Evolutionary conservation across 2,329 filamentous ascomycete genomes (phyloP).

Genomic region (Metarhizium guizhouense): DNA sequence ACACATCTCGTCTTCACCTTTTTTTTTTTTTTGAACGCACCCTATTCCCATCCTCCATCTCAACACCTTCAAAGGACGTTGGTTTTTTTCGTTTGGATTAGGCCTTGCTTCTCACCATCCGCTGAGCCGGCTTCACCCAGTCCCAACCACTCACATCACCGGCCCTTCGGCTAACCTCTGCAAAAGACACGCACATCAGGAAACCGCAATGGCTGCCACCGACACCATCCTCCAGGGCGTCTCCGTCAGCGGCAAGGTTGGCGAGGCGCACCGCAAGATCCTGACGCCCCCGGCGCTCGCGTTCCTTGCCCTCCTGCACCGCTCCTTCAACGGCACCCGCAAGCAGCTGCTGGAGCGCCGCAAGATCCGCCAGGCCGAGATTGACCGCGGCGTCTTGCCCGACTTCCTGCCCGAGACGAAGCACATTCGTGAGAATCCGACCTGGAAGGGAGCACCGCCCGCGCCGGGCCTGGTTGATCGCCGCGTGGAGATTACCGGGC

Average conservation of each 20-base stretch:
- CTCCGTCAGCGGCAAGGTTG: conserved; percentile 70
- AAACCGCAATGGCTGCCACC: conserved; percentile 50
- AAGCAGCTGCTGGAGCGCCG: conserved; percentile 85
- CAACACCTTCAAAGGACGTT: too few species aligned
- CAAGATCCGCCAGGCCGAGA: conserved; percentile 77
- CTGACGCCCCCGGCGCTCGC: conserved; percentile 82
- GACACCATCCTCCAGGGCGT: conserved; percentile 82
- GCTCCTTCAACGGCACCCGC: conserved; percentile 84
- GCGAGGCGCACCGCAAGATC: conserved; percentile 77
- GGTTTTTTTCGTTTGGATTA: background rate
- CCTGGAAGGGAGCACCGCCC: conserved; percentile 87
- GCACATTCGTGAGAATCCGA: conserved; percentile 86
- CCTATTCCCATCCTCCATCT: too few species aligned
- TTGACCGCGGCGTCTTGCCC: conserved; percentile 79
- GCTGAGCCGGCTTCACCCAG: background rate
- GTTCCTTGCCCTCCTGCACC: conserved; percentile 90
- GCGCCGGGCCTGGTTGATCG: conserved; percentile 90
- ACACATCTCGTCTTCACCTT: background rate
- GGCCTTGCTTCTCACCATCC: background rate
- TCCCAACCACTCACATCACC: background rate
- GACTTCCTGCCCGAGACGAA: conserved; percentile 95
- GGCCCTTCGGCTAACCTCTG: background rate
- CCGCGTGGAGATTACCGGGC: conserved; percentile 93
- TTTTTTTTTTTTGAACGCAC: too few species aligned
- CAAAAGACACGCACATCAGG: conserved; percentile 5